Evolutionary conservation across 441 rosid species (phyloP), one percentile per base, ranked within the genome.

Genomic region (Euphorbia schlechtendalii): DNA sequence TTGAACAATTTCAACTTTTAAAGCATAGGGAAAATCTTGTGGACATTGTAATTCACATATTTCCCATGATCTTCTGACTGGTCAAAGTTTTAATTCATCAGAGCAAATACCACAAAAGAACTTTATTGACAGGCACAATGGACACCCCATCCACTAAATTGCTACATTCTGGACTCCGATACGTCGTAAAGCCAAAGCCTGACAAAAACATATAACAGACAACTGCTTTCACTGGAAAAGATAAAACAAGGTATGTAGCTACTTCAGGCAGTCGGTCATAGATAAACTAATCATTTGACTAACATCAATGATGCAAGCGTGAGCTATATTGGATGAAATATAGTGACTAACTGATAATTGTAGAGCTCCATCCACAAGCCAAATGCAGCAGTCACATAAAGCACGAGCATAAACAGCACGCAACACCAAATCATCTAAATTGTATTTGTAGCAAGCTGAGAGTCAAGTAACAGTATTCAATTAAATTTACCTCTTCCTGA

Each of bases 401-500:
- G 22, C 22, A 59, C 27, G 51, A 32, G 20, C 8, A 52, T 25
- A 21, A 3, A 70, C n/a, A 20, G 43, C 32, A 40, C 0, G 36
- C 20, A n/a, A 55, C 32, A 10, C 28, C 49, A 2, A 53, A 59
- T 28, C 6, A 48, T 56, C 43, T 9, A 32, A 30, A 6, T 21
- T 21, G 27, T 3, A 20, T 24, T 8, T 21, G 2, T 8, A 3
- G 2, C 3, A 32, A 2, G 45, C 0, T 14, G 45, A 34, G 40
- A 34, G 40, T 34, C 40, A 34, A 34, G 40, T 34, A 36, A n/a
- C 4, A 7, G 52, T n/a, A n/a, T n/a, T 5, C 20, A 57, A 51
- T 75, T n/a, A n/a, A n/a, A n/a, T n/a, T n/a, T 69, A 83, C 92
- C 96, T 88, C 90, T 78, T 86, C 87, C 73, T 86, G 92, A 74